These are phyloP conservation scores for Xerocomellus chrysenteron DNA, from an alignment of 768 basidiomycete genomes.

Conservation along the genomic window DNA sequence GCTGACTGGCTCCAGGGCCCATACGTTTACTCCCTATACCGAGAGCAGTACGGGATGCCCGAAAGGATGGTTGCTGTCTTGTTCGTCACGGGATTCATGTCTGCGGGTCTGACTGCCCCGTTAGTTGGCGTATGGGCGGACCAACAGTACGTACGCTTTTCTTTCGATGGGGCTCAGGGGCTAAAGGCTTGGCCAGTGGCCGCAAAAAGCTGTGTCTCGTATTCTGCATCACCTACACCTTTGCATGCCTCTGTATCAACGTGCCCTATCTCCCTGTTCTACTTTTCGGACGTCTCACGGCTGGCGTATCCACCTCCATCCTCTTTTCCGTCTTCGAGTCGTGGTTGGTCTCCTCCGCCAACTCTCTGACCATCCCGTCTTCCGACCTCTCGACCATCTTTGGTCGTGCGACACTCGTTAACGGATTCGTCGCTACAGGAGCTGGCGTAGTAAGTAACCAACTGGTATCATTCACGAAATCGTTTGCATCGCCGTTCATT, in stretches of 20 bases:
- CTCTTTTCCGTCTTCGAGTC: conserved; percentile 76
- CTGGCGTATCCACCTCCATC: conserved; percentile 73
- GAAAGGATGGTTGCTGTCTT: conserved; percentile 66
- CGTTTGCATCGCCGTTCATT: conserved; percentile 64
- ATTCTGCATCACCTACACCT: conserved; percentile 67
- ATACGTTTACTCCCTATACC: conserved; percentile 73
- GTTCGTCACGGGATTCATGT: conserved; percentile 76
- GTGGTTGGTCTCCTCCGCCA: conserved; percentile 69
- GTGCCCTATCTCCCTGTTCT: conserved; percentile 58
- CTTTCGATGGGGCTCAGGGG: not conserved
- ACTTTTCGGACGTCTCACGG: conserved; percentile 61
- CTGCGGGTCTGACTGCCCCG: conserved; percentile 68
- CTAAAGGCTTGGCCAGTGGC: conserved; percentile 44
- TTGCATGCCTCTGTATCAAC: conserved; percentile 59
- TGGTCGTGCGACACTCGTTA: conserved; percentile 71
- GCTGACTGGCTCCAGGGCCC: conserved; percentile 83
- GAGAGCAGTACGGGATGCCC: conserved; percentile 62
- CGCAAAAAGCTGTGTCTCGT: conserved; percentile 65
- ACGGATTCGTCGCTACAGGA: conserved; percentile 67
- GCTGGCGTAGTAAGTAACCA: conserved; percentile 69
- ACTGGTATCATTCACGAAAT: conserved; percentile 50
- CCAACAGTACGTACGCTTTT: conserved; percentile 43
- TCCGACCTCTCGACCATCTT: conserved; percentile 66
- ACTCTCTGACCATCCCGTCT: conserved; percentile 48
- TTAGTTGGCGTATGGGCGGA: conserved; percentile 78